These are phyloP conservation scores for Flagelloscypha sp. DNA, from an alignment of 768 basidiomycete genomes.

Conservation along the genomic window DNA sequence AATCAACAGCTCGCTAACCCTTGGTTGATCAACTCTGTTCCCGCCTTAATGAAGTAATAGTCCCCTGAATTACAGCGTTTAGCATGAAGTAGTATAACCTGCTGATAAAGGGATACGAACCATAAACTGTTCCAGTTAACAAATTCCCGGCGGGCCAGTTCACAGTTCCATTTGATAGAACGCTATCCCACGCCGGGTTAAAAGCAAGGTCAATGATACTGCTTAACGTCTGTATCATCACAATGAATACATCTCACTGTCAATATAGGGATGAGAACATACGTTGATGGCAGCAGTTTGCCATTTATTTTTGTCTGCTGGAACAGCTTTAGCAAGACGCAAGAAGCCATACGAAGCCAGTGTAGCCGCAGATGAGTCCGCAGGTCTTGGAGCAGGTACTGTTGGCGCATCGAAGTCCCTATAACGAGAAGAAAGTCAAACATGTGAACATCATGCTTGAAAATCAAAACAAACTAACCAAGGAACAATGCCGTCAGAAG, in stretches of 20 bases:
- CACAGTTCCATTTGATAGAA: slow-evolving; percentile 33
- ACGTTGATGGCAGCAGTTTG: slow-evolving; percentile 26
- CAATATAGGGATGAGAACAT: not conserved
- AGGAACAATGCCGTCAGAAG: slow-evolving; percentile 27
- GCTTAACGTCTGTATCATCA: slow-evolving; percentile 18
- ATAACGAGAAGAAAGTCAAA: not conserved
- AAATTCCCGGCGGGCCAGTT: slow-evolving; percentile 30
- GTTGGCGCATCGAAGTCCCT: slow-evolving; percentile 39
- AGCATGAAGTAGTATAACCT: not conserved
- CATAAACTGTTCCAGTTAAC: slow-evolving; percentile 34
- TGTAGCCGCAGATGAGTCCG: slow-evolving; percentile 35
- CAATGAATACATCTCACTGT: not conserved
- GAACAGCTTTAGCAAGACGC: slow-evolving; percentile 26
- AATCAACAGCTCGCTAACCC: slow-evolving; percentile 22
- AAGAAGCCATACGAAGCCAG: slow-evolving; percentile 31
- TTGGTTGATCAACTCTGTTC: slow-evolving; percentile 27
- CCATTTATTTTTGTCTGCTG: slow-evolving; percentile 23
- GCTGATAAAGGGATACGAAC: slow-evolving; percentile 12
- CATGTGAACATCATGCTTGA: not conserved
- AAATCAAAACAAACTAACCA: slow-evolving; percentile 20
- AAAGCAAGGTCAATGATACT: slow-evolving; percentile 26
- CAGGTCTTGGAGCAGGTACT: slow-evolving; percentile 24
- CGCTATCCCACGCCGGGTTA: slow-evolving; percentile 32
- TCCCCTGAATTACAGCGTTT: slow-evolving; percentile 24
- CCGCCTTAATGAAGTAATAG: slow-evolving; percentile 35